Base-by-base conservation (phyloP, 345 rosid genomes). In the Pelargonium nanum region DNA sequence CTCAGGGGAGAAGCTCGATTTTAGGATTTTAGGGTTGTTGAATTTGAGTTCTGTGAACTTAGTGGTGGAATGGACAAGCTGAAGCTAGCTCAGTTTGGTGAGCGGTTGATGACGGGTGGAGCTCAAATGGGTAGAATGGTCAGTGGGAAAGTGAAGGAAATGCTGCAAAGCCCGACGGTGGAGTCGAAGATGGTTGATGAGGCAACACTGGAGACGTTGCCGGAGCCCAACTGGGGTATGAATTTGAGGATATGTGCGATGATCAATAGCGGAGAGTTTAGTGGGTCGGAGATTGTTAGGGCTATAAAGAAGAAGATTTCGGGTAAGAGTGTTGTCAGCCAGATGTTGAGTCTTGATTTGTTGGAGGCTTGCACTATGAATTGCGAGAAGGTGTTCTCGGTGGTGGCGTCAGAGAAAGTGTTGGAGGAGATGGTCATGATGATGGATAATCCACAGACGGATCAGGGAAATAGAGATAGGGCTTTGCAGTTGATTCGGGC, bases 401-500 rank as follows among this genome's bases (percentile, higher is more conserved):
- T 82, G 74, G 75, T 90, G 57, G 88, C 88, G 2, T 83, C 87
- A 0, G 95, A 85, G 78, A 83, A 77, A 53, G 80, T 87, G 65
- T 72, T 90, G 84, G 95, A 90, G 57, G 97, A 90, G 68, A 85
- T 90, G 95, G 87, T 77, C 67, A 83, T 53, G 87, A 75, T 90
- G 72, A 78, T 90, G 30, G 79, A 85, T 67, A 80, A 78, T 55
- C 82, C 81, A 0, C 78, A 74, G 50, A 76, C 81, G 0, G 80
- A 83, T 66, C 64, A 65, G 1, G 82, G 72, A 69, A 87, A 80
- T 26, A 70, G 90, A 56, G 72, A 55, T 24, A 71, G 84, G 76
- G 87, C 82, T 61, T 66, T 72, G 70, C 88, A 87, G 76, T 69
- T 87, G 82, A 78, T 90, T 70, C 69, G 81, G 32, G 92, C 86